A percentile compares a stretch with the other conserved stretches of the same genome.
phyloP scores from a whole-genome alignment of 805 yeast species.

The Saccharomycopsis lassenensis region DNA sequence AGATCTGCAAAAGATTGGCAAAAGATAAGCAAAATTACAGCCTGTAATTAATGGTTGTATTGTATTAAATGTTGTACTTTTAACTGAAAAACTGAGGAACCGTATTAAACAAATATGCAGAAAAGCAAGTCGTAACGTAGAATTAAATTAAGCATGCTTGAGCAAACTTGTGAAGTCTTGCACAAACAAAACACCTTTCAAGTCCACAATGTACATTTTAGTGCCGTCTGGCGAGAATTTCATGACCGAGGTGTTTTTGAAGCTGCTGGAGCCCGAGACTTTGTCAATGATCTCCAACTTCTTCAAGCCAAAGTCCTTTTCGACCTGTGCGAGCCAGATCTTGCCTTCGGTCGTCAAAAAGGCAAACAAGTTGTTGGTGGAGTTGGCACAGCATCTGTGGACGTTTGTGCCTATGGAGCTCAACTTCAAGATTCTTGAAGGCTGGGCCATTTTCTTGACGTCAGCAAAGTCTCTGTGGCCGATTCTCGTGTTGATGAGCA shows the following conservation, averaged over 20 bases:
- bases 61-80: too few relatives aligned
- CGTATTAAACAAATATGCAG: too few relatives aligned
- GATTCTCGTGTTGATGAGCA: slow-evolving; percentile 53
- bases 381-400: slow-evolving; percentile 65
- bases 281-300: slow-evolving; percentile 45
- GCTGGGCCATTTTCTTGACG: slow-evolving; percentile 36
- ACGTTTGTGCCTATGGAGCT: slow-evolving; percentile 74
- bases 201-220: slow-evolving; percentile 59
- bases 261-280: slow-evolving; percentile 61
- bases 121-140: too few relatives aligned
- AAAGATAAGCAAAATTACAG: too few relatives aligned
- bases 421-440: slow-evolving; percentile 46
- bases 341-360: slow-evolving; percentile 70
- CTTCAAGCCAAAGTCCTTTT: neutral
- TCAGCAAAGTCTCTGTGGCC: slow-evolving; percentile 25
- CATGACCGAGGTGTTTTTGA: slow-evolving; percentile 64
- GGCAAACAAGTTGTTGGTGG: slow-evolving; percentile 77
- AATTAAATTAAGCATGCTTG: too few relatives aligned
- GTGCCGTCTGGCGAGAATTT: slow-evolving; percentile 76
- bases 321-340: slow-evolving; percentile 29
- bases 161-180: slow-evolving; percentile 65
- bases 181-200: slow-evolving; percentile 68
- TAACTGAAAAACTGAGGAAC: too few relatives aligned
- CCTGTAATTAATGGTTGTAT: too few relatives aligned
- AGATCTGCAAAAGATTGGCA: too few relatives aligned